Base-by-base conservation (phyloP, 2,329 filamentous ascomycete genomes). In the Stagonosporopsis vannaccii region DNA sequence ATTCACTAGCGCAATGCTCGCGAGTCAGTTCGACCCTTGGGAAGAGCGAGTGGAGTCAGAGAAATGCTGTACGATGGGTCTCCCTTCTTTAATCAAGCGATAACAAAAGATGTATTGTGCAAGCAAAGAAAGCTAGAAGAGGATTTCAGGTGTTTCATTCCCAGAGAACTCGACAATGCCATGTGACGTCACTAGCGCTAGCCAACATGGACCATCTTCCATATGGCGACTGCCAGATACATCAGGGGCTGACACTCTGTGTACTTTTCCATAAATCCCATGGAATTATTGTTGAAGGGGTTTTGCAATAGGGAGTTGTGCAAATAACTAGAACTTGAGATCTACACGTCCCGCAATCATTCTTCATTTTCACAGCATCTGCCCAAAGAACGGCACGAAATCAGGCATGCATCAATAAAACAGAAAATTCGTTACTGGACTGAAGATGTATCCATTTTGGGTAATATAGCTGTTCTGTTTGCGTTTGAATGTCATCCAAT, bases 131-230 rank as follows among this genome's bases (percentile, higher is more conserved):
- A 20, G 35, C 12, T 13, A 3, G 11, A 13, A 4, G 17, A 37
- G 7, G 11, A 11, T 37, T 32, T 32, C 30, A 32, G 13, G 30
- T 15, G 30, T 32, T 32, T 32, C 30, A n/a, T 32, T 15, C 6
- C 13, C 15, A n/a, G 13, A 32, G 30, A 5, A 5, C 30, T n/a
- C 13, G 15, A 32, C 15, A 20, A 20, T 37, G 35, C 35, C 30
- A 9, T n/a, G 22, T 50, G 52, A 56, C 45, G 46, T 50, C 52
- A 56, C 26, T 6, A n/a, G 25, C 32, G 40, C n/a, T 19, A 40
- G 33, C 25, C 11, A 19, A 40, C n/a, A n/a, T n/a, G n/a, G n/a
- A n/a, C n/a, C n/a, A n/a, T n/a, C n/a, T n/a, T n/a, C n/a, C 26
- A 22, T 15, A 46, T 28, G 22, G 32, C 35, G 45, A 48, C 25